These are phyloP conservation scores for Aspergillus fumigatus DNA, from an alignment of 2,329 filamentous ascomycete genomes.

Conservation along the genomic window DNA sequence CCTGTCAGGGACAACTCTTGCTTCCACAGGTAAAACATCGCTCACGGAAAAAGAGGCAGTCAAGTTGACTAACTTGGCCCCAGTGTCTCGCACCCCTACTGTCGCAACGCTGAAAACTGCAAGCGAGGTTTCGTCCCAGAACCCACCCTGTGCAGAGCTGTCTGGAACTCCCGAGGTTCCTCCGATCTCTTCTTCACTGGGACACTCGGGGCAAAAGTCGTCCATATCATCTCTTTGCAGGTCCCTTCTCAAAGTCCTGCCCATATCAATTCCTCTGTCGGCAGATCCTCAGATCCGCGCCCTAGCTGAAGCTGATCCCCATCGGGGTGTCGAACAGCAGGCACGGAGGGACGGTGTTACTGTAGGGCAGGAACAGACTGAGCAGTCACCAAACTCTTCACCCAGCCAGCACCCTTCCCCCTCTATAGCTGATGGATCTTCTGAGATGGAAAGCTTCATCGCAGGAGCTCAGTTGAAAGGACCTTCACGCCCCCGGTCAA, in stretches of 20 bases:
- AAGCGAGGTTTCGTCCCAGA: conserved; percentile 13
- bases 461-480: not conserved
- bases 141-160: conserved; percentile 19
- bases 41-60: conserved; percentile 16
- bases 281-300: conserved; percentile 36
- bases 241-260: conserved; percentile 29
- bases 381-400: not conserved
- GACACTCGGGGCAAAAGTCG: conserved; percentile 29
- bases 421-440: no score
- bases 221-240: conserved; percentile 32
- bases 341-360: conserved; percentile 2
- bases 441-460: not conserved
- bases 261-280: conserved; percentile 27
- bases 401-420: not conserved
- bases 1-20: conserved; percentile 23
- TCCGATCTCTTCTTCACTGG: conserved; percentile 11
- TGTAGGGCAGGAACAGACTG: not conserved
- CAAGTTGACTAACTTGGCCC: conserved; percentile 17
- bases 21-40: conserved; percentile 18
- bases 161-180: conserved; percentile 19
- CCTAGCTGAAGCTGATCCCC: conserved; percentile 24
- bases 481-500: conserved; percentile 17
- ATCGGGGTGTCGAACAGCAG: conserved; percentile 27
- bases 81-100: conserved; percentile 28
- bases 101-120: conserved; percentile 20